phyloP scores from a whole-genome alignment of 148 eudicot species.

The Vaccinium vitisidaea region DNA sequence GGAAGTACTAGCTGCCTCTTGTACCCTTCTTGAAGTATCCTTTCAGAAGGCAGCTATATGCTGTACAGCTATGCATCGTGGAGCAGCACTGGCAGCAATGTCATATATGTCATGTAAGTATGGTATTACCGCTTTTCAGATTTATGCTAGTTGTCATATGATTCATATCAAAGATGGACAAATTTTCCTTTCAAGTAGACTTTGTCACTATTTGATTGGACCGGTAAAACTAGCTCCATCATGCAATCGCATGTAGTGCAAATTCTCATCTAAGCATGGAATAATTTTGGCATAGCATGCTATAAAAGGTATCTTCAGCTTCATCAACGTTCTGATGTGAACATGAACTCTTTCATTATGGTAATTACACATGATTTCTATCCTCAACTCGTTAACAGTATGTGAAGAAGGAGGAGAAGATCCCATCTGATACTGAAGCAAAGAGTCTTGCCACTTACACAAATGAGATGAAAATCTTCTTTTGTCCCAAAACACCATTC shows the following conservation, averaged over 20 bases:
- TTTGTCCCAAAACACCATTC: neutral
- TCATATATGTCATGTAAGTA: conserved; percentile 85
- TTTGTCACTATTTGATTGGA: conserved; percentile 3
- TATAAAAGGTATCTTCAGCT: conserved; percentile 4
- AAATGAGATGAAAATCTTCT: neutral
- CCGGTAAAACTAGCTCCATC: neutral
- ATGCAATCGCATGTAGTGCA: neutral
- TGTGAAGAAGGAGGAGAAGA: neutral
- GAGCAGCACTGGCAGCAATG: conserved; percentile 98
- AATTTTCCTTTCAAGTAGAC: neutral
- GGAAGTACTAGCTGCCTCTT: conserved; percentile 78
- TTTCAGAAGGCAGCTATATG: conserved; percentile 95
- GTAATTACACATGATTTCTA: neutral
- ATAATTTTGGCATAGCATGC: neutral
- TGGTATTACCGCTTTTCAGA: neutral
- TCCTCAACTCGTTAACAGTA: neutral
- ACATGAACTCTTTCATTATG: neutral
- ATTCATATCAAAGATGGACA: neutral
- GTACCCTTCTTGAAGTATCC: conserved; percentile 74
- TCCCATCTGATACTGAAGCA: neutral
- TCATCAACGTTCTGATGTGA: neutral
- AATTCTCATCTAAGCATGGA: neutral
- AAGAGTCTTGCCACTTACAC: neutral
- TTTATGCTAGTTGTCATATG: neutral
- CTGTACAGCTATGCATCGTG: conserved; percentile 99